phyloP scores from a whole-genome alignment of 306 rosid genomes.

The Vigna radiata region DNA sequence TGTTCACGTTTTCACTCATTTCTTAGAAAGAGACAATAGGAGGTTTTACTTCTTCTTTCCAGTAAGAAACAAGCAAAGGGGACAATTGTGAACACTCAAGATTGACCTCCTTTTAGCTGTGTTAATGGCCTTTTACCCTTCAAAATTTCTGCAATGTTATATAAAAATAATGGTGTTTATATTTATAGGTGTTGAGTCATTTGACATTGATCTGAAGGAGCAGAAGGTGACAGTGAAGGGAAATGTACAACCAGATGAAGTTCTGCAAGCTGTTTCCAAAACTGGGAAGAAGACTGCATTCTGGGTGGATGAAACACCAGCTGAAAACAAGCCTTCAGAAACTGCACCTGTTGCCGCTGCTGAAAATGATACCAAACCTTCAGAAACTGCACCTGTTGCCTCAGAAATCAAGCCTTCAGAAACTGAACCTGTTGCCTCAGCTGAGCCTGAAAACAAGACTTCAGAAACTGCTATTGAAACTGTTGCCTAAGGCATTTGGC shows the following conservation, averaged over 20 bases:
- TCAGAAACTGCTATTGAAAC: slow-evolving; percentile 54
- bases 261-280: slow-evolving; percentile 80
- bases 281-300: slow-evolving; percentile 88
- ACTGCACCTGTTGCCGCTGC: slow-evolving; percentile 27
- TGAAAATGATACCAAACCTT: slow-evolving; percentile 50
- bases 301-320: slow-evolving; percentile 66
- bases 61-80: too few relatives aligned
- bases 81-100: too few relatives aligned
- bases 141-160: background rate
- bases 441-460: slow-evolving; percentile 49
- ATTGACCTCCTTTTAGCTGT: too few relatives aligned
- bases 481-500: slow-evolving; percentile 51
- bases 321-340: slow-evolving; percentile 50
- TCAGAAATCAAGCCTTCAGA: slow-evolving; percentile 54
- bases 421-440: slow-evolving; percentile 47
- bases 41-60: too few relatives aligned
- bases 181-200: slow-evolving; percentile 76
- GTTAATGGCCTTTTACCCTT: background rate
- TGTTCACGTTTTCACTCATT: too few relatives aligned
- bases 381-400: slow-evolving; percentile 45
- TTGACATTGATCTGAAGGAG: slow-evolving; percentile 71
- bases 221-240: slow-evolving; percentile 92
- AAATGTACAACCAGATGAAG: slow-evolving; percentile 64
- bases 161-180: slow-evolving; percentile 12
- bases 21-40: too few relatives aligned